A percentile compares a stretch with the other conserved stretches of the same genome.
Conservation (phyloP, 257 asterid genomes). For the Cordia subcordata region DNA sequence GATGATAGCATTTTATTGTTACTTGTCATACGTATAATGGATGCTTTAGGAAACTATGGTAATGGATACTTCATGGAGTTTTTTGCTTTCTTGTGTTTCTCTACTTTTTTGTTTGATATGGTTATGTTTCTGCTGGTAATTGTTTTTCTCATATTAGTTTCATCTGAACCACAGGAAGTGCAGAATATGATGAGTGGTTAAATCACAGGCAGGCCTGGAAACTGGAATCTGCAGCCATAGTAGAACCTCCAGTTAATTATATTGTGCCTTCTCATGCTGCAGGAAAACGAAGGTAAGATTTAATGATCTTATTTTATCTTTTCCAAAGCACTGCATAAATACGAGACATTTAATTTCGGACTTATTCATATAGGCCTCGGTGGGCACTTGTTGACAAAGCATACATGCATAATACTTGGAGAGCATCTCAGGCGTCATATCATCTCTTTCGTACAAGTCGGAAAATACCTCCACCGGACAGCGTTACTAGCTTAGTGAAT, state of each 20-base stretch:
- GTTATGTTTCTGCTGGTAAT: not conserved
- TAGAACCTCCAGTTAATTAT: conserved; percentile 89
- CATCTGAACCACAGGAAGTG: conserved; percentile 60
- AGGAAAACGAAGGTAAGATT: conserved; percentile 81
- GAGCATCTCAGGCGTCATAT: conserved; percentile 91
- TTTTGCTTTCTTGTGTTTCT: not conserved
- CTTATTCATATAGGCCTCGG: conserved; percentile 62
- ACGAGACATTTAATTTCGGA: conserved; percentile 1
- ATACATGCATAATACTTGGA: conserved; percentile 93
- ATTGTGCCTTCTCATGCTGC: conserved; percentile 78
- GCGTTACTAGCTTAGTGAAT: conserved; percentile 54
- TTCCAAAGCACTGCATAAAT: conserved; percentile 9
- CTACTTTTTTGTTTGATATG: not conserved
- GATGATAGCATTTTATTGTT: conserved; percentile 94
- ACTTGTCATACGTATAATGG: conserved; percentile 89
- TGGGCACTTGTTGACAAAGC: conserved; percentile 96
- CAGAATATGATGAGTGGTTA: conserved; percentile 96
- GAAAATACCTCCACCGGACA: conserved; percentile 60
- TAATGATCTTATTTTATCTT: conserved; percentile 13
- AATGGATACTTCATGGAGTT: conserved; percentile 17
- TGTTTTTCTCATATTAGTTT: conserved; percentile 10
- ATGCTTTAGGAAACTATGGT: conserved; percentile 92
- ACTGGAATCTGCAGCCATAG: conserved; percentile 82
- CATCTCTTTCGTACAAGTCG: conserved; percentile 63
- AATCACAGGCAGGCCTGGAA: conserved; percentile 96